Percentiles rank a stretch among this genome's conserved stretches.
Conservation (phyloP, 768 basidiomycete genomes). For the Lactarius akahatsu region DNA sequence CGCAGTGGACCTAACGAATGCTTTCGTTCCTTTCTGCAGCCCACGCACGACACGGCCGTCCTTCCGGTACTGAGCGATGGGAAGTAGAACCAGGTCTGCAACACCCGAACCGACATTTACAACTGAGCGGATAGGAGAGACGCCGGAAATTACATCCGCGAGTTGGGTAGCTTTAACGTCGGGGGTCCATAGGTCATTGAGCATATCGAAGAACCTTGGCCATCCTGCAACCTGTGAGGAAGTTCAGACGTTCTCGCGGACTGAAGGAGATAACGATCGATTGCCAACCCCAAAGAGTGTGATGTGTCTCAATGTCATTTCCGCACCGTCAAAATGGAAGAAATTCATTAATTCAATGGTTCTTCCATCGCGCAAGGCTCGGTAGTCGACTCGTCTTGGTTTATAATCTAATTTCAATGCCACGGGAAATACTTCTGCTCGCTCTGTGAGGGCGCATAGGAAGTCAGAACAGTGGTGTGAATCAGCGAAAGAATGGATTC, state of each 20-base stretch:
- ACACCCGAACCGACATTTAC: conserved; percentile 98
- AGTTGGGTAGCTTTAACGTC: conserved; percentile 99
- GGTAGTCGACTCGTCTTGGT: conserved; percentile 93
- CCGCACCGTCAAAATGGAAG: conserved; percentile 98
- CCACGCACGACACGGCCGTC: conserved; percentile 92
- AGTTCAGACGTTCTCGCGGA: conserved; percentile 6
- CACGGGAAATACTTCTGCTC: conserved; percentile 92
- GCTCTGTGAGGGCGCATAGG: conserved; percentile 49
- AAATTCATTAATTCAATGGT: conserved; percentile 99
- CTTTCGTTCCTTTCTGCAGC: conserved; percentile 88
- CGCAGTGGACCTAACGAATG: conserved; percentile 92
- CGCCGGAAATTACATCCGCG: conserved; percentile 94
- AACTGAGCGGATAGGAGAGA: conserved; percentile 92
- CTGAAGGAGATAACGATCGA: conserved; percentile 21
- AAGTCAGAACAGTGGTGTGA: conserved; percentile 5
- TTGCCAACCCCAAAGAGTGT: conserved; percentile 80
- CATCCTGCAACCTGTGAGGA: conserved; percentile 80
- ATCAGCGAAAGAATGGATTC: conserved; percentile 32
- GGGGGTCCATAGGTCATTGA: conserved; percentile 99
- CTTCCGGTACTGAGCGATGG: conserved; percentile 97
- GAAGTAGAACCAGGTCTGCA: conserved; percentile 91
- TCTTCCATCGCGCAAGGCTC: conserved; percentile 83
- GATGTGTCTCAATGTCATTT: conserved; percentile 95
- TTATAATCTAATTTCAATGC: conserved; percentile 98
- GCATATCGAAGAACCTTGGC: conserved; percentile 79